phyloP scores from a whole-genome alignment of 1,284 basidiomycete genomes.

The Takashimella koratensis region DNA sequence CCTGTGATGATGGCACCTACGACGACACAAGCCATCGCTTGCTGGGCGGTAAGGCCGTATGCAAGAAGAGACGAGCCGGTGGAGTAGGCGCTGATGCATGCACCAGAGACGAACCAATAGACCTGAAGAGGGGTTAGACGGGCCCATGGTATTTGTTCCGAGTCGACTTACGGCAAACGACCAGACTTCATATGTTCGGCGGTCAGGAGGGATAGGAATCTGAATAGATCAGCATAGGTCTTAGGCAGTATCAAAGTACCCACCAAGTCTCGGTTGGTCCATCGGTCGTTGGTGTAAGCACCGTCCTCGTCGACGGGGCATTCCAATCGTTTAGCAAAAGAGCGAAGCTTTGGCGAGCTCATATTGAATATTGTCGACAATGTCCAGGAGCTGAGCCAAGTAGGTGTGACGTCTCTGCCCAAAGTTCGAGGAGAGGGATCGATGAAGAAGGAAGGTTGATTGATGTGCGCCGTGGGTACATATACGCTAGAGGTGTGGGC shows the following conservation, averaged over 20 bases:
- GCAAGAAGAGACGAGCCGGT: constrained; percentile 27
- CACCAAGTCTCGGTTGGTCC: constrained; percentile 31
- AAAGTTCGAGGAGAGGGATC: neutral
- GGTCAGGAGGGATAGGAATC: constrained; percentile 31
- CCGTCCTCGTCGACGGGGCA: constrained; percentile 26
- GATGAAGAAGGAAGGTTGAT: neutral
- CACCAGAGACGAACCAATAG: constrained; percentile 30
- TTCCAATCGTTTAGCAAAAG: constrained; percentile 15
- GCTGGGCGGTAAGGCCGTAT: constrained; percentile 28
- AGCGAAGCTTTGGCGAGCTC: neutral
- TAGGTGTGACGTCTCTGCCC: no score
- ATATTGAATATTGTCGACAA: no score
- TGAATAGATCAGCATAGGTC: neutral
- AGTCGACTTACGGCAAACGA: constrained; percentile 13
- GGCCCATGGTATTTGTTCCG: constrained; percentile 1
- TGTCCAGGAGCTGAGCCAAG: no score
- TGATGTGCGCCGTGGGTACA: neutral
- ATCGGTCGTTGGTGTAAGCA: constrained; percentile 22
- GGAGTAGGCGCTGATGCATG: constrained; percentile 28
- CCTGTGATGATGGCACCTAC: constrained; percentile 28
- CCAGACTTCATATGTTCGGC: constrained; percentile 30
- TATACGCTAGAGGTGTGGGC: neutral
- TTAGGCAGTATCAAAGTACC: neutral
- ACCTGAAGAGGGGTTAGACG: constrained; percentile 3
- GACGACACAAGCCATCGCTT: constrained; percentile 28